Evolutionary conservation across 2,329 filamentous ascomycete genomes (phyloP), one percentile per base, ranked within the genome.

Genomic region (Herpotrichia juniperi): DNA sequence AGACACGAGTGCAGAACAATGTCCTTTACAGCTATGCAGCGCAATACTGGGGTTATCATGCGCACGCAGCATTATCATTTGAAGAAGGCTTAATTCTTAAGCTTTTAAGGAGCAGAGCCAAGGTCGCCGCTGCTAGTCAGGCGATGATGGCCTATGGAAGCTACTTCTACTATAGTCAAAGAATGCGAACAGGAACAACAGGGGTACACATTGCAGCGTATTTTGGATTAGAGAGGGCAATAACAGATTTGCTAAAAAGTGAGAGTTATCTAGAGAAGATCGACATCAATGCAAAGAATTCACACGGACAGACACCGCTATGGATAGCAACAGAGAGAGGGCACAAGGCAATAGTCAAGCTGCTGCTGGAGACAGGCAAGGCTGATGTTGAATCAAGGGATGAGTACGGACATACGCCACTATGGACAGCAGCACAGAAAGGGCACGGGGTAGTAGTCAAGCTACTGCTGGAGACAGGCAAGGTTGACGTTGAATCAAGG

Each of bases 41-140:
- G 1, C 8, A 22, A 30, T 10, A 72, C 52, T 77, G 73, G 74
- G 73, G 64, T 1, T 11, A 68, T 50, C 73, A 76, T 60, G 66
- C 63, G 42, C 57, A 47, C 1, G 22, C 26, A 28, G 26, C 12
- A 28, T 28, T 28, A 12, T 7, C 26, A 12, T 7, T 12, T n/a
- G 61, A 21, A 52, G 48, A 47, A 28, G 12, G 26, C 7, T 28
- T 28, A 12, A 28, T 28, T 28, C 26, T 28, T 12, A 28, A 28
- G 7, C 26, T 28, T 28, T 28, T 28, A 12, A 12, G 12, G 26
- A 28, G 26, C 12, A 6, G 7, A 28, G 7, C 26, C 26, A 28
- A 28, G 26, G 7, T 28, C 26, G 7, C 26, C 7, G 26, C 26
- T 28, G 26, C 26, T 28, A 28, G 26, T 28, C 26, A 28, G 26